A percentile compares a stretch with the other conserved stretches of the same genome.
These are phyloP conservation scores for Lasiodiplodia citricola DNA, from an alignment of 2,329 filamentous ascomycete species.

Conservation along the genomic window DNA sequence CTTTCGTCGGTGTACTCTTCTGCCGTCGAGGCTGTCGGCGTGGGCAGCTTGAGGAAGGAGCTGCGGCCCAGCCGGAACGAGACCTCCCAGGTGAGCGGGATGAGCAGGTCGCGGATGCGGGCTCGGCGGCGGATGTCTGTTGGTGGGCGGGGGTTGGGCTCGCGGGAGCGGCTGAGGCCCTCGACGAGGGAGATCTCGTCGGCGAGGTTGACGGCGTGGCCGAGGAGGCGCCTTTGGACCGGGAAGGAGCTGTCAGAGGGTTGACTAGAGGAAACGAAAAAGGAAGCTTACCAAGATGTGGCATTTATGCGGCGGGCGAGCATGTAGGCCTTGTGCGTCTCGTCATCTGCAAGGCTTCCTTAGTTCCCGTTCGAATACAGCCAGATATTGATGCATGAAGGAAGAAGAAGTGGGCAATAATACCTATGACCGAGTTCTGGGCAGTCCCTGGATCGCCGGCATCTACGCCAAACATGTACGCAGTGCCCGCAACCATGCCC, in stretches of 20 bases:
- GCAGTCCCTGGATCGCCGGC: background rate
- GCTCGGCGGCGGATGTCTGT: background rate
- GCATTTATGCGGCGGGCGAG: background rate
- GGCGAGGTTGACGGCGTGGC: conserved; percentile 2
- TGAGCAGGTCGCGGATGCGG: background rate
- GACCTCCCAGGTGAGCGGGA: conserved; percentile 2
- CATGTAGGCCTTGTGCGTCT: background rate
- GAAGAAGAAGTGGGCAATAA: background rate
- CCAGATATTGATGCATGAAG: no score
- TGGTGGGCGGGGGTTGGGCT: background rate
- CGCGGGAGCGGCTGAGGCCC: background rate
- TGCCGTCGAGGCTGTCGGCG: background rate
- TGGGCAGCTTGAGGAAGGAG: background rate
- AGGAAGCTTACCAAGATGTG: background rate
- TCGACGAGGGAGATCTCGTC: conserved; percentile 9
- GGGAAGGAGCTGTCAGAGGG: background rate
- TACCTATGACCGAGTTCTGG: background rate
- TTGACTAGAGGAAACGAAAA: background rate
- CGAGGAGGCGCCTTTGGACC: background rate
- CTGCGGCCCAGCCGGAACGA: conserved; percentile 3
- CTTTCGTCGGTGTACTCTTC: background rate
- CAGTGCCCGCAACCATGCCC: background rate
- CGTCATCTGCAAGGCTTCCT: background rate
- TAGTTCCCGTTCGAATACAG: no score
- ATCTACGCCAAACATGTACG: background rate